These are phyloP conservation scores for Stachybotrys chartarum DNA, from an alignment of 2,329 filamentous ascomycete species.

Conservation along the genomic window DNA sequence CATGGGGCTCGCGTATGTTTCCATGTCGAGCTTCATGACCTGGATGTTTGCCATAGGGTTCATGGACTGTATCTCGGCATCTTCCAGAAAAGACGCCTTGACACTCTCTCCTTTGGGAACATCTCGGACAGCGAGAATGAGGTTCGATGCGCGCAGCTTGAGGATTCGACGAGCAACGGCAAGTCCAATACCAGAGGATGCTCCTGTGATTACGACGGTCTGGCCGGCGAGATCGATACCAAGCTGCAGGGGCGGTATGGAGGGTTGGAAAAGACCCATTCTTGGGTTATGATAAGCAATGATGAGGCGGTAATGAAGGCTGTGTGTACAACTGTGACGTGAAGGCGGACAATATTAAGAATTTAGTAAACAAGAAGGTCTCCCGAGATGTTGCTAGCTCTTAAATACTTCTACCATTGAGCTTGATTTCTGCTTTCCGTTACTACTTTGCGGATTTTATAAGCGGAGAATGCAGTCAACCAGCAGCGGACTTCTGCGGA, in stretches of 20 bases:
- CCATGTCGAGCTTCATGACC: constrained; percentile 10
- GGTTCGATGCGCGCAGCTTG: constrained; percentile 20
- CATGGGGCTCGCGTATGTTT: constrained; percentile 7
- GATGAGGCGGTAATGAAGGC: too few species aligned
- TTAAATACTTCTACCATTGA: too few species aligned
- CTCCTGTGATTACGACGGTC: constrained; percentile 33
- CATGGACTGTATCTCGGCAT: constrained; percentile 5
- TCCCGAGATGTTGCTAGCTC: too few species aligned
- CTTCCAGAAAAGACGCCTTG: constrained; percentile 2
- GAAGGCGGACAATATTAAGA: too few species aligned
- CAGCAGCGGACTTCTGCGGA: too few species aligned
- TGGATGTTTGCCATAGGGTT: constrained; percentile 7
- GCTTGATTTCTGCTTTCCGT: too few species aligned
- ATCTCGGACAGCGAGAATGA: constrained; percentile 34
- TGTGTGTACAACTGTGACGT: too few species aligned
- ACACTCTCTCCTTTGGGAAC: constrained; percentile 18
- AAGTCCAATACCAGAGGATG: constrained; percentile 33
- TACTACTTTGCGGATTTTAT: too few species aligned
- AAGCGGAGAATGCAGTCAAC: too few species aligned
- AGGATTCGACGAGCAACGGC: constrained; percentile 31
- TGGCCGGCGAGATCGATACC: constrained; percentile 12
- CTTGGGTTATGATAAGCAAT: too few species aligned
- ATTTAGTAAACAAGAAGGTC: too few species aligned
- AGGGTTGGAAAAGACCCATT: too few species aligned
- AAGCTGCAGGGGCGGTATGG: background rate